Evolutionary conservation across 495 filamentous ascomycete genomes (phyloP).

Genomic region (Mycothermus thermophilus): DNA sequence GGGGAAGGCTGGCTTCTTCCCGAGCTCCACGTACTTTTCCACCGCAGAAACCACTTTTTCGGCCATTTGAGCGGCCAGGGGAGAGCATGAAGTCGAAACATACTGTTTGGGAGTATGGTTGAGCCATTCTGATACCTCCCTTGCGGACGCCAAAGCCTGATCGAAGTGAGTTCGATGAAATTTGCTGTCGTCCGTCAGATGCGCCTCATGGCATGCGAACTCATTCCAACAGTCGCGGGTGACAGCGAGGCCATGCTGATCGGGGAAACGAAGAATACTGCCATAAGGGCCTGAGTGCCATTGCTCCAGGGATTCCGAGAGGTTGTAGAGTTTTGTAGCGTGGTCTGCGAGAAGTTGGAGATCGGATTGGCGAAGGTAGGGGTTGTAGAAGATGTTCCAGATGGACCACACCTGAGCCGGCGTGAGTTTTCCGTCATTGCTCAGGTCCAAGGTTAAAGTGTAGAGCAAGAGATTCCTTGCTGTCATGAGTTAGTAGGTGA

Average conservation of each 20-base stretch:
- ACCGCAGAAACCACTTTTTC: conserved; percentile 16
- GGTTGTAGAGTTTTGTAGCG: conserved; percentile 22
- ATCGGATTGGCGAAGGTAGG: conserved; percentile 28
- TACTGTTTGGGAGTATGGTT: conserved; percentile 3
- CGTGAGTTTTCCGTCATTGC: conserved; percentile 15
- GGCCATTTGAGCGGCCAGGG: conserved; percentile 1
- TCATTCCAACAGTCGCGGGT: too few relatives aligned
- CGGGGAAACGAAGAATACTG: conserved; percentile 20
- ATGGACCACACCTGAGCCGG: conserved; percentile 17
- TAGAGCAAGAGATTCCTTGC: conserved; percentile 41
- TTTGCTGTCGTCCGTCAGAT: conserved; percentile 6
- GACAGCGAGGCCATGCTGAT: too few relatives aligned
- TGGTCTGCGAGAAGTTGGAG: conserved; percentile 24
- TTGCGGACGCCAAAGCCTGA: not conserved
- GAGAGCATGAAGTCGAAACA: conserved; percentile 5
- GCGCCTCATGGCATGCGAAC: conserved; percentile 3
- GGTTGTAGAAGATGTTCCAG: conserved; percentile 45
- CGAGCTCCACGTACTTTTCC: conserved; percentile 24
- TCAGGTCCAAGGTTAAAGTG: conserved; percentile 32
- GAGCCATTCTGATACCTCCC: not conserved
- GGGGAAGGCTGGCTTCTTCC: conserved; percentile 8
- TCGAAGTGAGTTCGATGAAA: not conserved
- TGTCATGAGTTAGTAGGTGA: conserved; percentile 10
- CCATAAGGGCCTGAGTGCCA: conserved; percentile 28
- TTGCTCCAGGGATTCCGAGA: conserved; percentile 21